A percentile compares a stretch with the other conserved stretches of the same genome.
These are phyloP conservation scores for Pyrenophora tritici-repentis DNA, from an alignment of 2,329 filamentous ascomycete genomes.

Conservation along the genomic window DNA sequence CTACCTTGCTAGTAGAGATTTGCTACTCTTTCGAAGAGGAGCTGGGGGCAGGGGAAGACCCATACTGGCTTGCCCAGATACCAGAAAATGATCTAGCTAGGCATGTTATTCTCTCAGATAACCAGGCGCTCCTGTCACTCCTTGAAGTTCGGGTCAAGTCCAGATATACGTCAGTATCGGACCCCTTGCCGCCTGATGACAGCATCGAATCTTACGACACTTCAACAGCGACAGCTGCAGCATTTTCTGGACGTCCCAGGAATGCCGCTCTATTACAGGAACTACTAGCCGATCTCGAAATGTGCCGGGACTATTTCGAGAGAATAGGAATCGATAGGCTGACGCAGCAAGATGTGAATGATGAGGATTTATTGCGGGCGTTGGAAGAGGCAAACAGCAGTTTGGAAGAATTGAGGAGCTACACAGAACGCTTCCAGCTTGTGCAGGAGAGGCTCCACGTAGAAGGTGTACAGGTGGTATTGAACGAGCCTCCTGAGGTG, in stretches of 20 bases:
- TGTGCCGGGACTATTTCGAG: conserved; percentile 36
- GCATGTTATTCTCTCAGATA: conserved; percentile 78
- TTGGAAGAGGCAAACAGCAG: conserved; percentile 29
- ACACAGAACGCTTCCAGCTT: conserved; percentile 30
- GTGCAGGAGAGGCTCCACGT: conserved; percentile 27
- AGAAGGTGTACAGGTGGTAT: conserved; percentile 33
- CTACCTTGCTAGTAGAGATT: conserved; percentile 70
- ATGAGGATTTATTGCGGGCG: conserved; percentile 24
- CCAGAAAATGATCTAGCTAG: conserved; percentile 63
- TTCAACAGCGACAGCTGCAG: not conserved
- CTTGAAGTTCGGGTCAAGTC: conserved; percentile 68
- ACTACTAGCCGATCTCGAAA: conserved; percentile 33
- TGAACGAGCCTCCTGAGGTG: conserved; percentile 21
- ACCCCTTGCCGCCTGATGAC: conserved; percentile 75
- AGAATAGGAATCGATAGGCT: conserved; percentile 30
- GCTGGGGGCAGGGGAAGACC: conserved; percentile 30
- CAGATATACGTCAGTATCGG: conserved; percentile 67
- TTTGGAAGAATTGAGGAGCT: conserved; percentile 35
- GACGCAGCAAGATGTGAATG: conserved; percentile 21
- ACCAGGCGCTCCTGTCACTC: conserved; percentile 70
- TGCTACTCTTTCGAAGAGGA: conserved; percentile 57
- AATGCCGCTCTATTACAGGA: conserved; percentile 16
- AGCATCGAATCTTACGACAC: conserved; percentile 35
- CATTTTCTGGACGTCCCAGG: conserved; percentile 1
- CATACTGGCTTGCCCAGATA: conserved; percentile 41